phyloP scores from a whole-genome alignment of 2,329 filamentous ascomycete species.

The Colletotrichum sp. region DNA sequence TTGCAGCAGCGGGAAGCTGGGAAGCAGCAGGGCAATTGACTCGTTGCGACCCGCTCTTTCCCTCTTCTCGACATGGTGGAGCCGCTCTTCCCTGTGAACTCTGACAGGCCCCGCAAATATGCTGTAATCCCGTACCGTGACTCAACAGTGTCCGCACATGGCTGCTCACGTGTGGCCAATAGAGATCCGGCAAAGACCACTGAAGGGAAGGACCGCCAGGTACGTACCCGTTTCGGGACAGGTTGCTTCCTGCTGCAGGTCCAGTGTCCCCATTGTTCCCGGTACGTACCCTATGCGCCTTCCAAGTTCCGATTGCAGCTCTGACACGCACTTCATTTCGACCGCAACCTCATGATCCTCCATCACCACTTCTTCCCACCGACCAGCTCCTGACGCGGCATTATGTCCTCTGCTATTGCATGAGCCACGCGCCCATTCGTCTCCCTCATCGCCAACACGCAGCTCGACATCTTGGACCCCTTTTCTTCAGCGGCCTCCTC shows the following conservation, averaged over 20 bases:
- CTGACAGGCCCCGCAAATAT: neutral
- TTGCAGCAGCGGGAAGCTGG: neutral
- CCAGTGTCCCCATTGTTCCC: neutral
- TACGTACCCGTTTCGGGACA: neutral
- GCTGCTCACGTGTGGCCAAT: neutral
- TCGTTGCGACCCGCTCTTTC: constrained; percentile 8
- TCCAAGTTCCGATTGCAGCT: constrained; percentile 13
- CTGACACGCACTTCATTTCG: constrained; percentile 4
- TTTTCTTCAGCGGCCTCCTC: neutral
- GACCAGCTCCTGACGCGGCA: neutral
- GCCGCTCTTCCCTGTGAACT: neutral
- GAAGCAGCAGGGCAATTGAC: constrained; percentile 9
- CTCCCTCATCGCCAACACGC: neutral
- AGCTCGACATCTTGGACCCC: neutral
- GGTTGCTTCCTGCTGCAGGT: neutral
- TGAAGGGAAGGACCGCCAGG: neutral
- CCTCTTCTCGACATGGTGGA: neutral
- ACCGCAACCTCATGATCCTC: neutral
- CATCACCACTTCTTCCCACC: neutral
- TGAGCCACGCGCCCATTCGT: neutral
- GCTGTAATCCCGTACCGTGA: constrained; percentile 1
- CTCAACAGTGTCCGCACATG: neutral
- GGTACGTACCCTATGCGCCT: constrained; percentile 1
- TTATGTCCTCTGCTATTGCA: neutral
- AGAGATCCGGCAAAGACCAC: neutral